A percentile compares a stretch with the other conserved stretches of the same genome.
phyloP scores from a whole-genome alignment of 345 rosid genomes.

The Camelina laxa region DNA sequence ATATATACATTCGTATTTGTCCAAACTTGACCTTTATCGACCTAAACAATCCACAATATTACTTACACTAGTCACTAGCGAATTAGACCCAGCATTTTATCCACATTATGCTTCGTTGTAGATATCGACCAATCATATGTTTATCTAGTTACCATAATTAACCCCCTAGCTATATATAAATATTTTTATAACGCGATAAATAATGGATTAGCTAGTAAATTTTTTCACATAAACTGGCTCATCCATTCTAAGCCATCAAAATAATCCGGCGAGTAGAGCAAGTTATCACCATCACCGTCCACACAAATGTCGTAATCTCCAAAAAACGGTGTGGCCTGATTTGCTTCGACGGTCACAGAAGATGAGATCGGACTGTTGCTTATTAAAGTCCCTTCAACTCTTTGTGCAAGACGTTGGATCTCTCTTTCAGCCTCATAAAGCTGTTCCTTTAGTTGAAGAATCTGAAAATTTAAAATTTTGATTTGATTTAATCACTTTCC shows the following conservation, averaged over 20 bases:
- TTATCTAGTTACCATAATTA: neutral
- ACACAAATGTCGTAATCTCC: slow-evolving; percentile 52
- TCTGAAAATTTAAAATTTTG: slow-evolving; percentile 45
- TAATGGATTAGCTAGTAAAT: neutral
- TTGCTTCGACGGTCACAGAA: slow-evolving; percentile 50
- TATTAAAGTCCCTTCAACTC: slow-evolving; percentile 48
- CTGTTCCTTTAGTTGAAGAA: slow-evolving; percentile 60
- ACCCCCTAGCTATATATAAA: slow-evolving; percentile 1
- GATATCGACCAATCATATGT: slow-evolving; percentile 31
- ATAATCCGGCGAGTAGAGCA: slow-evolving; percentile 51
- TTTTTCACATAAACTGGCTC: slow-evolving; percentile 45
- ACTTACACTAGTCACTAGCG: neutral
- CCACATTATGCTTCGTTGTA: slow-evolving; percentile 17
- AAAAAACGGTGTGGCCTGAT: slow-evolving; percentile 49
- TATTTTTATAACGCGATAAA: neutral
- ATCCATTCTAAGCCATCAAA: slow-evolving; percentile 64
- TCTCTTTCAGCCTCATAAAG: slow-evolving; percentile 60
- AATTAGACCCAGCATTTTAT: slow-evolving; percentile 7
- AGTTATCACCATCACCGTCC: slow-evolving; percentile 45
- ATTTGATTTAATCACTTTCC: slow-evolving; percentile 11
- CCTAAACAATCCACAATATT: slow-evolving; percentile 23
- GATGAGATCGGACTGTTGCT: slow-evolving; percentile 56
- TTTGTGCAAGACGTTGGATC: slow-evolving; percentile 54
- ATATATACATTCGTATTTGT: neutral
- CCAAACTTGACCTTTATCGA: slow-evolving; percentile 12